Evolutionary conservation across 352 stramenopile species (phyloP).

Genomic region (Phytopythium kandeliae): DNA sequence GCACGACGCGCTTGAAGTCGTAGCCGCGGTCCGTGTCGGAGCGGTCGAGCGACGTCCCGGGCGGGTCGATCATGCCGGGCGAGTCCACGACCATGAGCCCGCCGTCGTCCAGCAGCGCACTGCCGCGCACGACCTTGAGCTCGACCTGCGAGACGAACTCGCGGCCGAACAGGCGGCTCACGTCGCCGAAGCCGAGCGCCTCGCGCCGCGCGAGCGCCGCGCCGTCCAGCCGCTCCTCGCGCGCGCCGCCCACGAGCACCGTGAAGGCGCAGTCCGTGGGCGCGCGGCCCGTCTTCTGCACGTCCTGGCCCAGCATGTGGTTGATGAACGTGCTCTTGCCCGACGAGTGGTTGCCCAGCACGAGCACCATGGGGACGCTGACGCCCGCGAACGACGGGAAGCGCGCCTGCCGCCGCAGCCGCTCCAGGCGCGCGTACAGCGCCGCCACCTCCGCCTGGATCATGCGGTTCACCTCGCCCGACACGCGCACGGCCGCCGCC

Average conservation of each 20-base stretch:
- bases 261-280: slow-evolving; percentile 85
- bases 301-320: slow-evolving; percentile 75
- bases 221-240: slow-evolving; percentile 73
- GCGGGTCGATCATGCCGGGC: slow-evolving; percentile 84
- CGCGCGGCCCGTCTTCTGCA: slow-evolving; percentile 79
- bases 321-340: slow-evolving; percentile 88
- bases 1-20: slow-evolving; percentile 83
- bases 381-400: slow-evolving; percentile 79
- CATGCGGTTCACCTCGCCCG: slow-evolving; percentile 82
- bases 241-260: slow-evolving; percentile 57
- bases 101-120: slow-evolving; percentile 61
- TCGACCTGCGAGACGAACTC: slow-evolving; percentile 86
- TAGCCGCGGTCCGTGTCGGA: slow-evolving; percentile 78
- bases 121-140: slow-evolving; percentile 73
- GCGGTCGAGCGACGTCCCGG: slow-evolving; percentile 46
- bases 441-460: slow-evolving; percentile 68
- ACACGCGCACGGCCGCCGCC: slow-evolving; percentile 29
- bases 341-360: slow-evolving; percentile 83
- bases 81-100: slow-evolving; percentile 86
- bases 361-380: slow-evolving; percentile 78
- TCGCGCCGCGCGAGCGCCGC: slow-evolving; percentile 62
- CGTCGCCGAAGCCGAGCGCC: slow-evolving; percentile 78
- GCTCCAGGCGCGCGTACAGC: slow-evolving; percentile 68
- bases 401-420: slow-evolving; percentile 53
- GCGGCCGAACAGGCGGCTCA: slow-evolving; percentile 68